Conservation (phyloP, 257 asterid species). For the Solanum clarkiae region DNA sequence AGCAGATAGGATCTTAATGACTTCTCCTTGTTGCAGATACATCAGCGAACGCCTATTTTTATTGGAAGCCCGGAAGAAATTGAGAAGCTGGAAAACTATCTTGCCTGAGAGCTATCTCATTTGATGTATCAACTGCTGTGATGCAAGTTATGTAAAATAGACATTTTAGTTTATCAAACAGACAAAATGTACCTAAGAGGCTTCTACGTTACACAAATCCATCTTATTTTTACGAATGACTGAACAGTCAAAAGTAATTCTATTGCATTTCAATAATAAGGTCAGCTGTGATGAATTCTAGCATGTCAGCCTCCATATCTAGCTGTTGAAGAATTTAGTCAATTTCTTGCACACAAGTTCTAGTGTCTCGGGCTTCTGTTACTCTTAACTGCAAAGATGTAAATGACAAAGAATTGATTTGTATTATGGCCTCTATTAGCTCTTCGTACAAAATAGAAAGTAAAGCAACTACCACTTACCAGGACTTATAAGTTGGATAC, state of each 20-base stretch:
- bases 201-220: not conserved
- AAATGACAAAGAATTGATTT: not conserved
- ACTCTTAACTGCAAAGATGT: not conserved
- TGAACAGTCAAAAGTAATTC: not conserved
- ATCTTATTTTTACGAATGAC: not conserved
- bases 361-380: not conserved
- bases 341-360: not conserved
- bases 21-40: conserved; percentile 35
- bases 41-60: conserved; percentile 73
- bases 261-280: not conserved
- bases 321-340: not conserved
- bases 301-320: not conserved
- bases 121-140: not conserved
- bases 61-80: conserved; percentile 72
- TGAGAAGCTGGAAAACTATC: conserved; percentile 38
- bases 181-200: not conserved
- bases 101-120: conserved; percentile 1
- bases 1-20: not conserved
- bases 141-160: not conserved
- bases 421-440: not conserved
- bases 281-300: not conserved
- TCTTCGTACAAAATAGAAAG: not conserved
- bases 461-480: conserved; percentile 32
- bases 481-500: conserved; percentile 63
- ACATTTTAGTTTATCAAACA: not conserved